These are phyloP conservation scores for Trichophyton schoenleinii DNA, from an alignment of 2,329 filamentous ascomycete genomes.

Conservation along the genomic window DNA sequence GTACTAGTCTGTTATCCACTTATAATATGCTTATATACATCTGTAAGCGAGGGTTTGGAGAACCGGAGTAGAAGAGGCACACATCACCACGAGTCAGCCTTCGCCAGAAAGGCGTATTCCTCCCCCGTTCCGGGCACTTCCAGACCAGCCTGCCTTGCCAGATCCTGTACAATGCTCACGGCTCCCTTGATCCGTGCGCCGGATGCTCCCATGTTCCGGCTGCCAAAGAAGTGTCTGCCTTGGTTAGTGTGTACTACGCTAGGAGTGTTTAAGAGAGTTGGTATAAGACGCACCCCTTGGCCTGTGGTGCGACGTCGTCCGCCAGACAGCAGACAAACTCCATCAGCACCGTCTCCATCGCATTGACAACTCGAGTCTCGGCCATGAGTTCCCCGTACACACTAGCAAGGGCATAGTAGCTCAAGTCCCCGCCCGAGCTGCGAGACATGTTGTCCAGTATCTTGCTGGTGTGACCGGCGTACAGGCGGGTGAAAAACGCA, in stretches of 20 bases:
- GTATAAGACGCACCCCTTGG: constrained; percentile 17
- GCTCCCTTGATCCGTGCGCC: constrained; percentile 13
- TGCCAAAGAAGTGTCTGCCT: constrained; percentile 19
- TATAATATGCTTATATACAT: background rate
- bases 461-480: constrained; percentile 18
- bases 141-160: constrained; percentile 14
- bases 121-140: constrained; percentile 8
- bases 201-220: constrained; percentile 18
- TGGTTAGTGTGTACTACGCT: background rate
- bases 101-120: constrained; percentile 12
- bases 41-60: background rate
- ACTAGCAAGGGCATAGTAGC: constrained; percentile 18
- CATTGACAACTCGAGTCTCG: constrained; percentile 17
- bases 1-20: background rate
- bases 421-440: constrained; percentile 19
- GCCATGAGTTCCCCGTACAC: constrained; percentile 21
- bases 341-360: constrained; percentile 18
- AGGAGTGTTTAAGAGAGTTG: background rate
- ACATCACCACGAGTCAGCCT: constrained; percentile 11
- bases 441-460: constrained; percentile 17
- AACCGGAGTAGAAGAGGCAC: background rate
- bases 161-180: constrained; percentile 14
- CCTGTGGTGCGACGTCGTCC: constrained; percentile 18
- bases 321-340: constrained; percentile 22
- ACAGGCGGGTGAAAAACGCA: constrained; percentile 19